Base-by-base conservation (phyloP, 2,329 filamentous ascomycete genomes). In the Tolypocladium tundrense region DNA sequence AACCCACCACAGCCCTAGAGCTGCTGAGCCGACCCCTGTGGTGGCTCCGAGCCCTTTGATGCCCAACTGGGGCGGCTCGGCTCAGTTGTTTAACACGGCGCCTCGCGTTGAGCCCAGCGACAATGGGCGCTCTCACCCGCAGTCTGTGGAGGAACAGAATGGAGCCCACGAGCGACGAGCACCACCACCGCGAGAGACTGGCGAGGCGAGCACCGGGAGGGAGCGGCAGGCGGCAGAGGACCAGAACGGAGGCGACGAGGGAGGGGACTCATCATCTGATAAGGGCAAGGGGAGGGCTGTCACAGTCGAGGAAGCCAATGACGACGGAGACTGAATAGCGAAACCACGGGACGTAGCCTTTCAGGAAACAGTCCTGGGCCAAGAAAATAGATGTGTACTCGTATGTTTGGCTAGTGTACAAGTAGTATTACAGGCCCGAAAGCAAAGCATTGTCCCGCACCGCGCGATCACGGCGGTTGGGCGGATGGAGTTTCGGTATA, bases 41-140 rank as follows among this genome's bases (percentile, higher is more conserved):
- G 74, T 78, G 16, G 75, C 78, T 5, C 79, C 79, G 2, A 79
- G 75, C 27, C 78, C 79, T 19, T 66, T 78, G 27, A 66, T 75
- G 59, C 79, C 79, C 6, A 77, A 75, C 58, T 83, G 80, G 80
- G 77, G 77, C 53, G 77, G 78, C 16, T 68, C 76, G 2, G 73
- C 77, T 19, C 80, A 81, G 63, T 68, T 81, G 0, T 81, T 81
- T 58, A 68, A 69, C 19, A 70, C 66, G 53, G 69, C 69, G 21
- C 57, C 66, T 43, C 65, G 67, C 33, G 48, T 69, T 53, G 64
- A 67, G 24, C 54, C 64, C 21, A 51, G 54, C 7, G 67, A 70
- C 21, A 58, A 58, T 31, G 19, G 62, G 24, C 55, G 50, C 27
- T 37, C 58, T 3, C 64, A 57, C 56, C 39, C 55, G 16, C 51